A percentile compares a stretch with the other conserved stretches of the same genome.
Conservation (phyloP, 148 eudicot genomes). For the Limonium bicolor region DNA sequence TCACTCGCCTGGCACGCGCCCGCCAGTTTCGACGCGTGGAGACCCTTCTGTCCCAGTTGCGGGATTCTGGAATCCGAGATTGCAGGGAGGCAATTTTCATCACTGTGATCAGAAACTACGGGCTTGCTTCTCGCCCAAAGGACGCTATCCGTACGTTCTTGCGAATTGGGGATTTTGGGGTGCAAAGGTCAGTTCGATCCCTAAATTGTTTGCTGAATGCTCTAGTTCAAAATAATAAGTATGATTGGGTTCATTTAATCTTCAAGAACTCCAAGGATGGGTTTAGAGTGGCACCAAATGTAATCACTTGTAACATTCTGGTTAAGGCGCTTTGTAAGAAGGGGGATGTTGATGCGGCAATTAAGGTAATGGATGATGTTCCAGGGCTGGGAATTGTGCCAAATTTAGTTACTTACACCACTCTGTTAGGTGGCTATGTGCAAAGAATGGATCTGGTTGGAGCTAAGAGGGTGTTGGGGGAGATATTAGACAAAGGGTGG, state of each 20-base stretch:
- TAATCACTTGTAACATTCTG: slow-evolving; percentile 57
- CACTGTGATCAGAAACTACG: slow-evolving; percentile 51
- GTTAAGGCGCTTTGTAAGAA: slow-evolving; percentile 58
- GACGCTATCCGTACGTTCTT: slow-evolving; percentile 46
- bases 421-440: slow-evolving; percentile 53
- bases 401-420: slow-evolving; percentile 67
- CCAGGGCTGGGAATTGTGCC: slow-evolving; percentile 68
- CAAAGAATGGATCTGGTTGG: slow-evolving; percentile 41
- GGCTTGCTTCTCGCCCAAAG: slow-evolving; percentile 39
- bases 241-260: slow-evolving; percentile 38
- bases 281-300: slow-evolving; percentile 50
- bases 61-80: slow-evolving; percentile 22
- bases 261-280: slow-evolving; percentile 34
- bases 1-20: slow-evolving; percentile 56
- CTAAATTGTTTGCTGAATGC: slow-evolving; percentile 58
- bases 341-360: slow-evolving; percentile 45
- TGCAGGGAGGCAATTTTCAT: slow-evolving; percentile 41
- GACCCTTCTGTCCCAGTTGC: slow-evolving; percentile 30
- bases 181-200: slow-evolving; percentile 43
- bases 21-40: slow-evolving; percentile 45
- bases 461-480: slow-evolving; percentile 49
- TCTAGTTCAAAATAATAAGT: slow-evolving; percentile 48
- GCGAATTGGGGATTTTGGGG: slow-evolving; percentile 35
- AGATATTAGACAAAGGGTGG: slow-evolving; percentile 74
- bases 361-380: slow-evolving; percentile 57